Percentiles rank a stretch among this genome's conserved stretches.
These are phyloP conservation scores for Selaginella moellendorffii DNA, from an alignment of 75 land plant genomes.

Conservation along the genomic window DNA sequence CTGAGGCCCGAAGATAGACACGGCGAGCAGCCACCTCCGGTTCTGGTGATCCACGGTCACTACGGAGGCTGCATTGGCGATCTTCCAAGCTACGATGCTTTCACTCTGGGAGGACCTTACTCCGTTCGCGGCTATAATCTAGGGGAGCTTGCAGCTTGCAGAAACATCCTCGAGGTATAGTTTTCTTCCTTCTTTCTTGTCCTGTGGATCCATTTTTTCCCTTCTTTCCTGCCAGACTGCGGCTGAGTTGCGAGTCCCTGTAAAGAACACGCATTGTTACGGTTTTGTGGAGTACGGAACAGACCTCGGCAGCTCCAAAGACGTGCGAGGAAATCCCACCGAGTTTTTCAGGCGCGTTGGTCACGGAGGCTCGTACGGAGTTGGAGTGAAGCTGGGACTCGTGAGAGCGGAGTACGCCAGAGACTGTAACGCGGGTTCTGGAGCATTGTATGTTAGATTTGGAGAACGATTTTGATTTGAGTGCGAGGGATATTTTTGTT, in stretches of 20 bases:
- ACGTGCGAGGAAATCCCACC: conserved; percentile 95
- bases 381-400: conserved; percentile 73
- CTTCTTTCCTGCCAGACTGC: conserved; percentile 44
- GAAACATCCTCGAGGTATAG: conserved; percentile 95
- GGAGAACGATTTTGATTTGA: conserved; percentile 58
- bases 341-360: conserved; percentile 84
- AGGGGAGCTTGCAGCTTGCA: conserved; percentile 88
- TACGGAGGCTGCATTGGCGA: conserved; percentile 88
- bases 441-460: conserved; percentile 72
- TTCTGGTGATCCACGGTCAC: conserved; percentile 77
- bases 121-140: conserved; percentile 96
- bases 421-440: conserved; percentile 81
- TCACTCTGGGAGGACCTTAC: conserved; percentile 90
- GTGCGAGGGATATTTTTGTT: not conserved
- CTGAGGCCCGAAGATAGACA: conserved; percentile 56
- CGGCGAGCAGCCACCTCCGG: conserved; percentile 65
- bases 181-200: too few species aligned
- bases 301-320: conserved; percentile 92
- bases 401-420: conserved; percentile 90
- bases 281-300: conserved; percentile 87
- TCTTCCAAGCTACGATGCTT: conserved; percentile 96
- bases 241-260: conserved; percentile 65
- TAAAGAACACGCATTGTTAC: conserved; percentile 65
- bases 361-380: conserved; percentile 83
- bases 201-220: too few species aligned